Evolutionary conservation across 805 yeast genomes (phyloP).

Genomic region (Sungouiozyma intestinalis): DNA sequence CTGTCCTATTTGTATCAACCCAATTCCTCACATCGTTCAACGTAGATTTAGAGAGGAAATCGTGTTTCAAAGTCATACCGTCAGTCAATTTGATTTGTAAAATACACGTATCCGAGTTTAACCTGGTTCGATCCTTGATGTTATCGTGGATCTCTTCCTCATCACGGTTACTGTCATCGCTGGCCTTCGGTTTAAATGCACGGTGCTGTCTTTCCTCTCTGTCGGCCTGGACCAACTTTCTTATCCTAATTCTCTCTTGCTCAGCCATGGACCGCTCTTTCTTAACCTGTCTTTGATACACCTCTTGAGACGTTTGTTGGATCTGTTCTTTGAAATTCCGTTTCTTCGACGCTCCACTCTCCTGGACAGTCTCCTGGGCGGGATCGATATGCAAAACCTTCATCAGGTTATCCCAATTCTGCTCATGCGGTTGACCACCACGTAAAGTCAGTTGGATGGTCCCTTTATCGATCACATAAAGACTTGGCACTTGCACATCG

Average conservation of each 20-base stretch:
- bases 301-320: slow-evolving; percentile 18
- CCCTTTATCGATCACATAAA: slow-evolving; percentile 44
- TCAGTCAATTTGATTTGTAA: slow-evolving; percentile 57
- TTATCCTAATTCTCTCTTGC: slow-evolving; percentile 47
- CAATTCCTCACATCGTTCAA: slow-evolving; percentile 51
- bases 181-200: not conserved
- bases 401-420: slow-evolving; percentile 4
- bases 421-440: slow-evolving; percentile 18
- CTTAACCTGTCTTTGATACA: slow-evolving; percentile 25
- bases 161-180: not conserved
- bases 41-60: slow-evolving; percentile 37
- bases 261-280: slow-evolving; percentile 25
- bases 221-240: slow-evolving; percentile 32
- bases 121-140: slow-evolving; percentile 16
- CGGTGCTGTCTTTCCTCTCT: slow-evolving; percentile 12
- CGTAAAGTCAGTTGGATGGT: slow-evolving; percentile 35
- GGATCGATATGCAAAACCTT: slow-evolving; percentile 6
- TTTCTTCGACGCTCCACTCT: slow-evolving; percentile 8
- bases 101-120: slow-evolving; percentile 28
- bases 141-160: slow-evolving; percentile 18
- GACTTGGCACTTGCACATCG: slow-evolving; percentile 40
- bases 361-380: not conserved
- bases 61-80: slow-evolving; percentile 46
- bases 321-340: slow-evolving; percentile 14
- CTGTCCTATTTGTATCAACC: slow-evolving; percentile 44